phyloP scores from a whole-genome alignment of 2,329 filamentous ascomycete species.

The Exophiala spinifera region DNA sequence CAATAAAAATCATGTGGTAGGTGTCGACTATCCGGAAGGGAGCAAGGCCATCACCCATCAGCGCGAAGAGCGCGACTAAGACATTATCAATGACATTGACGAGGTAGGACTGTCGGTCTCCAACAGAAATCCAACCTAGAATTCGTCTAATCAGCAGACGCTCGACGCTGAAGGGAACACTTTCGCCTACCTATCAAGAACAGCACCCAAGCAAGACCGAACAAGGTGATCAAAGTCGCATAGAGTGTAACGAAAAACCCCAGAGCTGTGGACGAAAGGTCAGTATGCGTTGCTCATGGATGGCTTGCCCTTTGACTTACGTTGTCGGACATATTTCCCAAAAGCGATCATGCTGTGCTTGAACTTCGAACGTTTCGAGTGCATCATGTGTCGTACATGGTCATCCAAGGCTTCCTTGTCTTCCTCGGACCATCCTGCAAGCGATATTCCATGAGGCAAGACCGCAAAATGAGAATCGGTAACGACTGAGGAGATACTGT shows the following conservation, averaged over 20 bases:
- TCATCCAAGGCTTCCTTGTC: conserved; percentile 79
- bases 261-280: conserved; percentile 50
- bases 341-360: conserved; percentile 78
- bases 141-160: no score
- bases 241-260: conserved; percentile 83
- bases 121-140: conserved; percentile 81
- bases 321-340: conserved; percentile 70
- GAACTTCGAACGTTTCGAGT: conserved; percentile 74
- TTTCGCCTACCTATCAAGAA: conserved; percentile 67
- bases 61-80: conserved; percentile 66
- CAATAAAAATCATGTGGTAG: conserved; percentile 82
- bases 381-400: conserved; percentile 81
- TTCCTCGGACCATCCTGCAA: conserved; percentile 71
- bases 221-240: conserved; percentile 76
- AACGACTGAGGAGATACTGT: conserved; percentile 65
- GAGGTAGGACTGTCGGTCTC: conserved; percentile 65
- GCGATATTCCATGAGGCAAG: conserved; percentile 67
- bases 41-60: conserved; percentile 68
- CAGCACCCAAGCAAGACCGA: conserved; percentile 85
- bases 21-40: conserved; percentile 78
- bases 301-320: conserved; percentile 42
- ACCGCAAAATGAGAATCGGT: conserved; percentile 74
- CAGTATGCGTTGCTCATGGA: background rate
- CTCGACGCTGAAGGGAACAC: background rate
- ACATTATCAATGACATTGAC: conserved; percentile 70